Percentiles rank a stretch among this genome's conserved stretches.
Conservation (phyloP, 2,329 filamentous ascomycete species). For the Hymenoscyphus salicellus region DNA sequence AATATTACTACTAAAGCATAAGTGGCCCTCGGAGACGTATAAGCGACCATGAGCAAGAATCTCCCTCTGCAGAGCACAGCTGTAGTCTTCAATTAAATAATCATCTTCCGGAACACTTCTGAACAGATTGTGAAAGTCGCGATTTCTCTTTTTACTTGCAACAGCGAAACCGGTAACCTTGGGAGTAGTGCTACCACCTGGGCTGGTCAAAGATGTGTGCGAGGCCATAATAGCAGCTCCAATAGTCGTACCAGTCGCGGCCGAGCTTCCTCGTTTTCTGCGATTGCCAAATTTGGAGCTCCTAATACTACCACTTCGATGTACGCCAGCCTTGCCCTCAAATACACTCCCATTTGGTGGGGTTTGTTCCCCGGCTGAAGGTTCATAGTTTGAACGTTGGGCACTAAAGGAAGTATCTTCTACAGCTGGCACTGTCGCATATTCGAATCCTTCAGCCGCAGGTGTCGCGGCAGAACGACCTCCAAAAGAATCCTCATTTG, state of each 20-base stretch:
- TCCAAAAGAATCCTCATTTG: constrained; percentile 25
- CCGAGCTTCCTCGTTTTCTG: constrained; percentile 80
- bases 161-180: constrained; percentile 93
- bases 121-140: constrained; percentile 90
- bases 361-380: constrained; percentile 56
- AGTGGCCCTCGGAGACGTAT: constrained; percentile 94
- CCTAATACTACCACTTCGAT: constrained; percentile 63
- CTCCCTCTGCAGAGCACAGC: constrained; percentile 90
- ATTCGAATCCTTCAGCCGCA: constrained; percentile 24
- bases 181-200: constrained; percentile 54
- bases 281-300: constrained; percentile 54
- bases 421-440: constrained; percentile 18
- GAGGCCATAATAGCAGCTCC: constrained; percentile 70
- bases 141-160: constrained; percentile 91
- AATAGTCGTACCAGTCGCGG: constrained; percentile 57
- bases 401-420: constrained; percentile 26
- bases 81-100: constrained; percentile 97
- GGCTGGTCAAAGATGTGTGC: constrained; percentile 65
- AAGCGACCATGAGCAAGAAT: constrained; percentile 90
- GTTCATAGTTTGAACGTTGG: constrained; percentile 52
- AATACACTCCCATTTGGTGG: constrained; percentile 64
- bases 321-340: constrained; percentile 54
- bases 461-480: constrained; percentile 7
- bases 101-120: constrained; percentile 97
- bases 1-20: constrained; percentile 99